Evolutionary conservation across 441 rosid species (phyloP), one percentile per base, ranked within the genome.

Genomic region (Mallotus japonicus): DNA sequence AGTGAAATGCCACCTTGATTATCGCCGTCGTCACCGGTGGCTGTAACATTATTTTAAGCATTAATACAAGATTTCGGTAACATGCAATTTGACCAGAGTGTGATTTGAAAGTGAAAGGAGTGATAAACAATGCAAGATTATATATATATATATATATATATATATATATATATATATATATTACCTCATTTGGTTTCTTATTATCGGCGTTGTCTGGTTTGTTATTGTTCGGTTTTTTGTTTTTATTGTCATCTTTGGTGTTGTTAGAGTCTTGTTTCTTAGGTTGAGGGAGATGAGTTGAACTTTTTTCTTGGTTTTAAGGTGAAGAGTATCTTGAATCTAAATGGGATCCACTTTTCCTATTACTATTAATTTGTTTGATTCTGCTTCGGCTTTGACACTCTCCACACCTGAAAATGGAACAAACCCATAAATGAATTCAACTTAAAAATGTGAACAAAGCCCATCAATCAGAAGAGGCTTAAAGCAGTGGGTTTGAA

Each of bases 11-110:
- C 74, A 92, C 79, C 88, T 90, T 89, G 80, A 92, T 78, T 32
- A 89, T 83, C 84, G 87, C 94, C 85, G 94, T 87, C 67, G 85
- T 89, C 72, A 87, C 87, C 82, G 88, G 87, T 59, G 83, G 71
- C 94, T 92, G 67, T 54, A 34, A 24, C 32, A 47, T 9, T 50
- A 57, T 15, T 61, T 11, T 8, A 28, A 28, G 32, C 46, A 8
- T 42, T 5, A 42, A 62, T 34, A 34, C 4, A 14, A 22, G 20
- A 24, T 54, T n/a, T 16, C 47, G 66, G 24, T 71, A 60, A 71
- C 60, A 47, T 49, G 58, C 47, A 57, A 65, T 56, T 5, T 17
- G 46, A 58, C 11, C 17, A 17, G 20, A 24, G 44, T 8, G 8
- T 46, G 65, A 59, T 44, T 60, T 57, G 53, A 56, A 55, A 69